Evolutionary conservation across 805 yeast genomes (phyloP).

Genomic region (Saccharomyces kudriavzevii): DNA sequence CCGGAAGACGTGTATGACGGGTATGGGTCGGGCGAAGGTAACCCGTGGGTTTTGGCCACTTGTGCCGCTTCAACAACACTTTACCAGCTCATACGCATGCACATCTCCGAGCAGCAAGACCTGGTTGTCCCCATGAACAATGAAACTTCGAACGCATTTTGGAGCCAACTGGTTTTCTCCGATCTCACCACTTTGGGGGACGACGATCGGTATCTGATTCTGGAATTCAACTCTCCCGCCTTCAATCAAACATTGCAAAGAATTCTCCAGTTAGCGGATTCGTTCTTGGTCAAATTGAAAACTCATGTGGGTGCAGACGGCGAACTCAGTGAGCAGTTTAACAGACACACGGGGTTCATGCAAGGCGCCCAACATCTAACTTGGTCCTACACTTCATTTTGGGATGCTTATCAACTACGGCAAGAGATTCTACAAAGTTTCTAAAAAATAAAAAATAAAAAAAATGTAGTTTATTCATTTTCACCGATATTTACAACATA

Average conservation of each 20-base stretch:
- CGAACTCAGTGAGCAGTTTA: slow-evolving; percentile 88
- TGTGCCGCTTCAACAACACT: slow-evolving; percentile 59
- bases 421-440: background rate
- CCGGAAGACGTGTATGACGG: slow-evolving; percentile 92
- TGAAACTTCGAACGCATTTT: background rate
- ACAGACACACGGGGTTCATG: slow-evolving; percentile 70
- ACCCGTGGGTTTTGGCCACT: slow-evolving; percentile 88
- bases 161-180: background rate
- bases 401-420: slow-evolving; percentile 65
- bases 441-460: background rate
- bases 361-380: slow-evolving; percentile 83
- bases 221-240: slow-evolving; percentile 28
- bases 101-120: slow-evolving; percentile 35
- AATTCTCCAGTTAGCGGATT: slow-evolving; percentile 53
- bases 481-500: background rate
- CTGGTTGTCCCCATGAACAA: slow-evolving; percentile 33
- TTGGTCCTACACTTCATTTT: slow-evolving; percentile 81
- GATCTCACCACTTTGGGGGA: background rate
- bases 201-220: background rate
- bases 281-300: slow-evolving; percentile 51
- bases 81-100: slow-evolving; percentile 45
- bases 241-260: slow-evolving; percentile 40
- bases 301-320: slow-evolving; percentile 50
- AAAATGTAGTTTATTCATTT: too few species aligned
- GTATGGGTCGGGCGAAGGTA: slow-evolving; percentile 60